A percentile compares a stretch with the other conserved stretches of the same genome.
These are phyloP conservation scores for Coemansia sp. DNA, from an alignment of 192 early-diverging fungal species.

Conservation along the genomic window DNA sequence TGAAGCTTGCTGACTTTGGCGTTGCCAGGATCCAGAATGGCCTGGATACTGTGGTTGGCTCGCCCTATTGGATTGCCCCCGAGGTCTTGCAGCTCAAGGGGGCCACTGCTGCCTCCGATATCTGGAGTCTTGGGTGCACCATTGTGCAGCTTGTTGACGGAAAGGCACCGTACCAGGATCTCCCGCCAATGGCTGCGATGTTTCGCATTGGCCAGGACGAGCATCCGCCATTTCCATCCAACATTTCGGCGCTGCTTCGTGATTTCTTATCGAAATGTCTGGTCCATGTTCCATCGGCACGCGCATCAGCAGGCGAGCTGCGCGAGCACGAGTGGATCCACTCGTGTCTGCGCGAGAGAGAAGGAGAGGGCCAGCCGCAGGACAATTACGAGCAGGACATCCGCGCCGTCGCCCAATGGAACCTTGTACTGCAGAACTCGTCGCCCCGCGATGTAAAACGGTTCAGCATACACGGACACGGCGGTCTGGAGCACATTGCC, in stretches of 20 bases:
- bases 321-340: conserved; percentile 58
- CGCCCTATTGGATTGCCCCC: conserved; percentile 80
- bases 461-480: conserved; percentile 26
- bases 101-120: conserved; percentile 69
- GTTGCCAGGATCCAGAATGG: conserved; percentile 66
- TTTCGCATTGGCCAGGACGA: conserved; percentile 73
- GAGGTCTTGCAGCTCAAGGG: conserved; percentile 70
- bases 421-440: conserved; percentile 50
- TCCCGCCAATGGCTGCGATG: conserved; percentile 71
- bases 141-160: conserved; percentile 71
- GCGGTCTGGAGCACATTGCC: background rate
- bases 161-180: conserved; percentile 68
- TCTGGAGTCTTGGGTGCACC: conserved; percentile 73
- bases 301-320: conserved; percentile 67
- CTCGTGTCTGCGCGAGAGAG: conserved; percentile 35
- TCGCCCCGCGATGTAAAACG: conserved; percentile 55
- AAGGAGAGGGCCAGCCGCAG: conserved; percentile 37
- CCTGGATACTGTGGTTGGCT: conserved; percentile 68
- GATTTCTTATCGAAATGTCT: conserved; percentile 82
- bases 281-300: conserved; percentile 69
- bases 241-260: conserved; percentile 57
- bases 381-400: conserved; percentile 51
- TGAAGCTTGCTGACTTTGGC: conserved; percentile 80
- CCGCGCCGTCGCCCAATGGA: conserved; percentile 53
- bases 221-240: conserved; percentile 70